Evolutionary conservation across 768 basidiomycete species (phyloP), one percentile per base, ranked within the genome.

Genomic region (Xerocomellus amylosporus): DNA sequence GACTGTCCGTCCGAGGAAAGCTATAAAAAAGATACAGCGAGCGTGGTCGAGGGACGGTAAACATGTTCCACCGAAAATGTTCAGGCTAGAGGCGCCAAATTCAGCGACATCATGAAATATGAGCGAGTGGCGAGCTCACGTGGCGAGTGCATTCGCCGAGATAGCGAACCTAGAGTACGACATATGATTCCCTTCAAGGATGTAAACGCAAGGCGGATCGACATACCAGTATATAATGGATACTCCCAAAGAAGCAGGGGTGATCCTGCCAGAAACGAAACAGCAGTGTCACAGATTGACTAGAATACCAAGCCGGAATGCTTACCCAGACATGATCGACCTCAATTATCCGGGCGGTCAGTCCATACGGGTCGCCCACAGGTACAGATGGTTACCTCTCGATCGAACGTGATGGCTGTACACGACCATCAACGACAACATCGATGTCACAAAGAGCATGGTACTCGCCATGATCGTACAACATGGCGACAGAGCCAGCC

Each of bases 401-500:
- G 42, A 41, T 58, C 56, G 20, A 65, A 33, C 1, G 48, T 64
- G 20, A 65, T 38, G 26, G 33, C 62, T 65, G 17, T 31, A 34
- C 9, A 20, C 19, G 6, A 28, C 28, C 8, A 38, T 55, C 1
- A 54, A 30, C 24, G 17, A 37, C 8, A 9, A 13, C 20, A n/a
- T 50, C 36, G 33, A 10, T 19, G 20, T 28, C 28, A 28, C 28
- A 14, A 14, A n/a, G 15, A 0, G 43, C 19, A 6, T 2, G 28
- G 15, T 33, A 45, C 58, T 58, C 10, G 44, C 64, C 38, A 45
- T 65, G 64, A 40, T 66, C 64, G n/a, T 65, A 64, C 34, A 66
- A 46, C 24, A 64, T 30, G 6, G 50, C 15, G 3, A 56, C 17
- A 6, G 56, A 38, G 7, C 58, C 39, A 2, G 53, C 43, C 17